Conservation (phyloP, 495 filamentous ascomycete species). For the Recurvomyces mirabilis region DNA sequence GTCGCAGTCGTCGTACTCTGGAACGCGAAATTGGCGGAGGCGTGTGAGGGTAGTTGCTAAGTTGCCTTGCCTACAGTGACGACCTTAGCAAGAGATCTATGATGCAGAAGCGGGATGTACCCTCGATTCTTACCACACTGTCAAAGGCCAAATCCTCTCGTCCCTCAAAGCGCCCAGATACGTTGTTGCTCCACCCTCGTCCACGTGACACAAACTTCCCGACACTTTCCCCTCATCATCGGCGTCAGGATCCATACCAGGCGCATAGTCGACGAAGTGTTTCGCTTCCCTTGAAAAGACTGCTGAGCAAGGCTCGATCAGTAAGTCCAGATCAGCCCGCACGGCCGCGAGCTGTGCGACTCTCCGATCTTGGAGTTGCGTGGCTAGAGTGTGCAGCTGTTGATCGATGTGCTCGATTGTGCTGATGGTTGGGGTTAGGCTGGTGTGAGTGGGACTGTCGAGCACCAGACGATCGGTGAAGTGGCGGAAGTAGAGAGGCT, state of each 20-base stretch:
- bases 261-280: constrained; percentile 17
- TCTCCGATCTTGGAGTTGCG: constrained; percentile 2
- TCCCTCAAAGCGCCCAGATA: constrained; percentile 16
- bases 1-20: constrained; percentile 16
- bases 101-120: neutral
- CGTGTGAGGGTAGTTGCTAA: constrained; percentile 6
- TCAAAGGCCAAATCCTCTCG: constrained; percentile 11
- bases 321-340: constrained; percentile 9
- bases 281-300: constrained; percentile 3
- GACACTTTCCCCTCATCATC: neutral
- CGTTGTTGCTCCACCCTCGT: neutral
- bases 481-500: constrained; percentile 6
- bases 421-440: neutral
- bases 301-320: constrained; percentile 12
- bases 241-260: constrained; percentile 9
- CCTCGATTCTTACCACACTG: neutral
- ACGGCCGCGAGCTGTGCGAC: neutral
- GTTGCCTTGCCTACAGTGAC: neutral
- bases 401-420: too few relatives aligned
- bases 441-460: neutral
- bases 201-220: constrained; percentile 8
- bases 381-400: neutral
- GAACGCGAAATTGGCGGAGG: constrained; percentile 10
- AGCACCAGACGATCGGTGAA: constrained; percentile 6
- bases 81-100: neutral